Conservation (phyloP, 495 filamentous ascomycete species). For the Aspergillus asperescens region DNA sequence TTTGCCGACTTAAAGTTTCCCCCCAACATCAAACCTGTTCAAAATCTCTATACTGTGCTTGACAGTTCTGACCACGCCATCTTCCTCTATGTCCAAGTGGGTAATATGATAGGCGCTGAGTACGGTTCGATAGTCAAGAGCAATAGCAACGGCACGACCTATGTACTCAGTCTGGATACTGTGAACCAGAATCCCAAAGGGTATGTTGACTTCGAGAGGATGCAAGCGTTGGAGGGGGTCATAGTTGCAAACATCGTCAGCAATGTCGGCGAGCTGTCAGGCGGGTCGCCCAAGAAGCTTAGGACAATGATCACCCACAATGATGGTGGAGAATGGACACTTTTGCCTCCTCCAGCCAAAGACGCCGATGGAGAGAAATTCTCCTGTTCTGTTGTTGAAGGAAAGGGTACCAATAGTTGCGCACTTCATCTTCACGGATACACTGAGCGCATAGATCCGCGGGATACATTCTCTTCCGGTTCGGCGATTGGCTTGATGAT, state of each 20-base stretch:
- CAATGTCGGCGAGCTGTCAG: constrained; percentile 59
- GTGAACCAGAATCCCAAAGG: constrained; percentile 71
- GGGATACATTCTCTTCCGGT: constrained; percentile 78
- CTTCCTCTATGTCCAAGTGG: constrained; percentile 84
- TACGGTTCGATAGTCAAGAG: constrained; percentile 93
- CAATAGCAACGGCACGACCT: constrained; percentile 95
- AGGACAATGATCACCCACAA: constrained; percentile 92
- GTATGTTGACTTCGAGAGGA: constrained; percentile 95
- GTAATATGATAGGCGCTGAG: constrained; percentile 50
- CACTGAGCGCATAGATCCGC: constrained; percentile 73
- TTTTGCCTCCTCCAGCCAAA: constrained; percentile 58
- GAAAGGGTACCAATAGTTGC: constrained; percentile 54
- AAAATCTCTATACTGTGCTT: constrained; percentile 84
- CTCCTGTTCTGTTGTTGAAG: constrained; percentile 53
- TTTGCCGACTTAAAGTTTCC: constrained; percentile 88
- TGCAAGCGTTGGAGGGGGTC: constrained; percentile 85
- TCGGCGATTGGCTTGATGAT: constrained; percentile 91
- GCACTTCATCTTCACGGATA: constrained; percentile 91
- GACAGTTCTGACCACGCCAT: constrained; percentile 88
- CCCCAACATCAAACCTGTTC: constrained; percentile 68
- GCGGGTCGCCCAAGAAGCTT: constrained; percentile 67
- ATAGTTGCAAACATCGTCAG: constrained; percentile 77
- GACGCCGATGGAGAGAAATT: constrained; percentile 67
- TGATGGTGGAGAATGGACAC: constrained; percentile 81
- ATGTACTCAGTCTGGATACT: constrained; percentile 68